Percentiles rank a stretch among this genome's conserved stretches.
Evolutionary conservation across 306 rosid genomes (phyloP).

Genomic region (Trifolium pratense): DNA sequence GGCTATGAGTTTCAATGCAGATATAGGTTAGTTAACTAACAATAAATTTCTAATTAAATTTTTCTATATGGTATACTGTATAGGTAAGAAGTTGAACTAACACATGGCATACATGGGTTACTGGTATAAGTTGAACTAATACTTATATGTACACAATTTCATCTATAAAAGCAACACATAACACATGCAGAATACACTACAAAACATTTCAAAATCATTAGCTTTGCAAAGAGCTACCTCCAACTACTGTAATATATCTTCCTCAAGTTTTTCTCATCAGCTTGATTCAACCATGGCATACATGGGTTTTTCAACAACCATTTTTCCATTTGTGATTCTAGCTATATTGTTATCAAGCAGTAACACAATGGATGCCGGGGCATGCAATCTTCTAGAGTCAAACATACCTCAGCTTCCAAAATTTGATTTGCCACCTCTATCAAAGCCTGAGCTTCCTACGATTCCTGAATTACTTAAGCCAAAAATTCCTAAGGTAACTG

Average conservation of each 20-base stretch:
- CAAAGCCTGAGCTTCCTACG: not conserved
- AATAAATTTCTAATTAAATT: not conserved
- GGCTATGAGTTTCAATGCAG: not conserved
- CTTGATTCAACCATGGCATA: conserved; percentile 37
- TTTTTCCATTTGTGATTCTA: conserved; percentile 29
- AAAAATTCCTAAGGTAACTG: not conserved
- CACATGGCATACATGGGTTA: too few species aligned
- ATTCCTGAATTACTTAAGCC: not conserved
- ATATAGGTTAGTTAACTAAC: not conserved
- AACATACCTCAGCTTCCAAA: conserved; percentile 40
- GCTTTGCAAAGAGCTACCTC: not conserved
- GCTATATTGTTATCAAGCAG: conserved; percentile 12
- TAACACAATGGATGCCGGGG: conserved; percentile 27
- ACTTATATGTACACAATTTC: not conserved
- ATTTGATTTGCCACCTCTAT: conserved; percentile 16
- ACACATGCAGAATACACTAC: not conserved
- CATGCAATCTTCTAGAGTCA: conserved; percentile 47
- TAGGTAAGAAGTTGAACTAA: conserved; percentile 9
- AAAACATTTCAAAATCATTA: not conserved
- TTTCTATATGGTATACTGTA: not conserved
- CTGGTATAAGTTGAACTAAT: too few species aligned
- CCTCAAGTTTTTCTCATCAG: not conserved
- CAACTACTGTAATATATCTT: not conserved
- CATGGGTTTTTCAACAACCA: not conserved
- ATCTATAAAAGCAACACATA: not conserved